Evolutionary conservation across 208 protist species (phyloP).

Genomic region (Borovskyia barvae): DNA sequence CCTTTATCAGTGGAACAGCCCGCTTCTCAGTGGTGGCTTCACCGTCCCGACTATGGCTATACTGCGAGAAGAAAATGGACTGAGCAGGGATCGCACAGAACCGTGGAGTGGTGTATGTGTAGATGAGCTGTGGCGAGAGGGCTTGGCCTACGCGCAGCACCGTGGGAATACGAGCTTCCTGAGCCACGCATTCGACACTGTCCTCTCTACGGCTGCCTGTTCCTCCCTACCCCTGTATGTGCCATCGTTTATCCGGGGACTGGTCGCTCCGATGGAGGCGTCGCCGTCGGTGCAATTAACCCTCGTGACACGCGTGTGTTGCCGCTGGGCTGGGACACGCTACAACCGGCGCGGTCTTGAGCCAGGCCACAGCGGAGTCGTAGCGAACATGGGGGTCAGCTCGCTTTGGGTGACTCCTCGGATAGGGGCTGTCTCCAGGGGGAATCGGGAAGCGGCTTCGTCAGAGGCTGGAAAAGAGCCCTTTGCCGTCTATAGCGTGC

Average conservation of each 20-base stretch:
- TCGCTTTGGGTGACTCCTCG: slow-evolving; percentile 60
- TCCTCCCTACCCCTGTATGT: slow-evolving; percentile 34
- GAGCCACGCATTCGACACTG: neutral
- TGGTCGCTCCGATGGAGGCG: slow-evolving; percentile 27
- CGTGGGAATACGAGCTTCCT: neutral
- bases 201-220: neutral
- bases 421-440: neutral
- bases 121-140: slow-evolving; percentile 21
- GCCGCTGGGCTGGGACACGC: slow-evolving; percentile 74
- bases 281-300: slow-evolving; percentile 18
- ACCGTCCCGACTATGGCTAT: slow-evolving; percentile 9
- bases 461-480: neutral
- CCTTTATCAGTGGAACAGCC: slow-evolving; percentile 33
- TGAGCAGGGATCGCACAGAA: neutral
- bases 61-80: neutral
- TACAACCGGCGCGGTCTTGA: slow-evolving; percentile 87
- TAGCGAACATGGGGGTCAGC: slow-evolving; percentile 73
- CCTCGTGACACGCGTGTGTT: slow-evolving; percentile 67
- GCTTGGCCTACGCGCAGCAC: neutral
- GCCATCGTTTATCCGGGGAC: slow-evolving; percentile 64
- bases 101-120: slow-evolving; percentile 20
- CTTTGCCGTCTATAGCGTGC: slow-evolving; percentile 50
- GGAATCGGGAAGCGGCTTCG: neutral
- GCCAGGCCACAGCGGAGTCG: slow-evolving; percentile 51
- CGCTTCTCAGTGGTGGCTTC: slow-evolving; percentile 18